A percentile compares a stretch with the other conserved stretches of the same genome.
Evolutionary conservation across 148 eudicot genomes (phyloP).

Genomic region (Talinum fruticosum): DNA sequence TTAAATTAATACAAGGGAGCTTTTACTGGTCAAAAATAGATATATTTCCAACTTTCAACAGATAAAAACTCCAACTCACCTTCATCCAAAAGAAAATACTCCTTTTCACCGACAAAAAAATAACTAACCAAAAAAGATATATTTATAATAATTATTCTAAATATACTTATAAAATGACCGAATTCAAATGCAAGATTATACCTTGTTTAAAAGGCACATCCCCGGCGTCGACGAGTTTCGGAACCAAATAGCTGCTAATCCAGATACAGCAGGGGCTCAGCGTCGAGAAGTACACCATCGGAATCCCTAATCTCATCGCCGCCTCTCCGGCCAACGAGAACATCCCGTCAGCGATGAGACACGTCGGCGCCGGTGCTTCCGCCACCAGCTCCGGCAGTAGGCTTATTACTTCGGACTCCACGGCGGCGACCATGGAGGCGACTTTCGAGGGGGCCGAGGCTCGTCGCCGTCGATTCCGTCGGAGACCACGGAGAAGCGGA

Average conservation of each 20-base stretch:
- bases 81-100: no score
- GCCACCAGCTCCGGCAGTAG: slow-evolving; percentile 14
- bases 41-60: no score
- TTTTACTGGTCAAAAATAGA: no score
- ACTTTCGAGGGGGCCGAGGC: slow-evolving; percentile 19
- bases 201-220: slow-evolving; percentile 27
- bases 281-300: slow-evolving; percentile 40
- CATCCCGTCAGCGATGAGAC: slow-evolving; percentile 36
- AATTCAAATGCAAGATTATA: no score
- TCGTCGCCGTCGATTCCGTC: slow-evolving; percentile 42
- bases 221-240: slow-evolving; percentile 29
- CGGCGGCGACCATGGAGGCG: slow-evolving; percentile 15
- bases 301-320: slow-evolving; percentile 32
- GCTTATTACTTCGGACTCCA: slow-evolving; percentile 16
- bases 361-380: slow-evolving; percentile 24
- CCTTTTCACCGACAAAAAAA: no score
- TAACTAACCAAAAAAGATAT: no score
- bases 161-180: no score
- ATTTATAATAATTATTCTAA: no score
- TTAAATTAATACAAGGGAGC: no score
- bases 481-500: slow-evolving; percentile 25
- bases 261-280: slow-evolving; percentile 36
- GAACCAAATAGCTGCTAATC: slow-evolving; percentile 29
- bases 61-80: no score
- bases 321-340: slow-evolving; percentile 18